phyloP scores from a whole-genome alignment of 2,329 filamentous ascomycete genomes.

The Colletotrichum phormii region DNA sequence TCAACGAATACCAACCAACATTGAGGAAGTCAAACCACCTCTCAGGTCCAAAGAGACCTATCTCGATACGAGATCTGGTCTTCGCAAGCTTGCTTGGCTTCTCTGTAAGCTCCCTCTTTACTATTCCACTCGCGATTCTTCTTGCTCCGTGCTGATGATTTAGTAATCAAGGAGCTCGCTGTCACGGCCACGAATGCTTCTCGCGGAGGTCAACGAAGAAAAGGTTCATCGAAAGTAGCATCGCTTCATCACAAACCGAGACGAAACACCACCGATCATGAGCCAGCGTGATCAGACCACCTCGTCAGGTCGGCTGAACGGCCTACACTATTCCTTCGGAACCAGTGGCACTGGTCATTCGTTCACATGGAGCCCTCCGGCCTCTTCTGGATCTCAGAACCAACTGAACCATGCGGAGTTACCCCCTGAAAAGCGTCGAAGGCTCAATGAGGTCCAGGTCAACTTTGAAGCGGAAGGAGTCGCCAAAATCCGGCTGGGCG shows the following conservation, averaged over 20 bases:
- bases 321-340: background rate
- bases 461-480: slow-evolving; percentile 13
- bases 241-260: no score
- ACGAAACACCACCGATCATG: background rate
- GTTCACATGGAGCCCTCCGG: background rate
- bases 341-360: background rate
- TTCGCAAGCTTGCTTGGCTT: no score
- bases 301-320: background rate
- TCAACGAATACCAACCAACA: background rate
- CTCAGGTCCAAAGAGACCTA: background rate
- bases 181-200: background rate
- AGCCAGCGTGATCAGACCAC: background rate
- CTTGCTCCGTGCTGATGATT: background rate
- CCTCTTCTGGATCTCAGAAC: background rate
- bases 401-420: background rate
- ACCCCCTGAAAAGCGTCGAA: background rate
- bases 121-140: background rate
- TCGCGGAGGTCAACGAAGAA: background rate
- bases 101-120: background rate
- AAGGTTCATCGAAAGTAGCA: background rate
- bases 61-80: background rate
- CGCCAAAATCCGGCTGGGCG: background rate
- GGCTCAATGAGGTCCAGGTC: slow-evolving; percentile 19
- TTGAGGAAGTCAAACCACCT: background rate
- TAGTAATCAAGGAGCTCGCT: background rate